phyloP scores from a whole-genome alignment of 1,284 basidiomycete species.

The Naganishia sp. region DNA sequence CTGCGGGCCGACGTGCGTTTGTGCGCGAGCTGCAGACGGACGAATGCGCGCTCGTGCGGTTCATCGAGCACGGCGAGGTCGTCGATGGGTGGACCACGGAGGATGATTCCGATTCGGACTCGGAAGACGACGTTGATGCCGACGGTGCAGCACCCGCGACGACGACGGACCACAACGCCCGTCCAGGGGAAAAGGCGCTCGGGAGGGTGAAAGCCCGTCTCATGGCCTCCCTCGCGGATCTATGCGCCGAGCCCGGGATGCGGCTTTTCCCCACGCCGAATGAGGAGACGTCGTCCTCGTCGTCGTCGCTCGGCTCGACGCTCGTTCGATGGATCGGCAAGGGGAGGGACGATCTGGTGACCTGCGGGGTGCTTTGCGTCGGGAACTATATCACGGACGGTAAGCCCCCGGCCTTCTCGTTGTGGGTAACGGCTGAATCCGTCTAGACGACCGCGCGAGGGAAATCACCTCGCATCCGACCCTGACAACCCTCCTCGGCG shows the following conservation, averaged over 20 bases:
- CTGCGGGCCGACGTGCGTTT: background rate
- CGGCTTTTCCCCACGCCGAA: background rate
- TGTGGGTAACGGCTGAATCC: background rate
- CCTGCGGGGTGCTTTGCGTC: constrained; percentile 54
- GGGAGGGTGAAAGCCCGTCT: constrained; percentile 11
- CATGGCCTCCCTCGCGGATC: constrained; percentile 16
- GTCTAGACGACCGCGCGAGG: constrained; percentile 1
- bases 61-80: constrained; percentile 11
- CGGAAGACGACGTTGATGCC: background rate
- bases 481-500: background rate
- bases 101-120: background rate
- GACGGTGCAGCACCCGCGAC: background rate
- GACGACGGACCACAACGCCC: background rate
- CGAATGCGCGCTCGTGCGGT: background rate
- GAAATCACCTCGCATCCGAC: constrained; percentile 7
- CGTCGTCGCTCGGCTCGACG: background rate
- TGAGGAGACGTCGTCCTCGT: too few species aligned
- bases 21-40: background rate
- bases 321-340: constrained; percentile 58
- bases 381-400: constrained; percentile 64
- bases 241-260: background rate
- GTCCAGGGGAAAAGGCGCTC: constrained; percentile 2
- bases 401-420: constrained; percentile 49
- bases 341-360: constrained; percentile 53
- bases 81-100: background rate